These are phyloP conservation scores for Monilinia vaccinii-corymbosi DNA, from an alignment of 2,329 filamentous ascomycete species.

Conservation along the genomic window DNA sequence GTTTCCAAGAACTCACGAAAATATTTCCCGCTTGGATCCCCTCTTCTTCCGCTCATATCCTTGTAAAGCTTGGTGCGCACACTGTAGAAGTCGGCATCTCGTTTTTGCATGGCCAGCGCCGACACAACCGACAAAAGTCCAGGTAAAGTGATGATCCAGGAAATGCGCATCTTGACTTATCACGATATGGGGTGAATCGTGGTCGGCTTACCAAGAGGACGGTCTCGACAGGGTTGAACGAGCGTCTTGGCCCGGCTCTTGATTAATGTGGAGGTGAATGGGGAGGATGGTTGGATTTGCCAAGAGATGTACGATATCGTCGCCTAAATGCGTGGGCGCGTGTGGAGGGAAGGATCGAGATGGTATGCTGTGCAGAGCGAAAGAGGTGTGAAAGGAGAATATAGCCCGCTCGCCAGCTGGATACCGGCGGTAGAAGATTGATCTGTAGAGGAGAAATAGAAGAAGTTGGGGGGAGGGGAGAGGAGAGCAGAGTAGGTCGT, in stretches of 20 bases:
- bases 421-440: background rate
- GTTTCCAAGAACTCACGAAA: constrained; percentile 28
- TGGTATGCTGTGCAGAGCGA: background rate
- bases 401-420: too few relatives aligned
- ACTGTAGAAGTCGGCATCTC: constrained; percentile 28
- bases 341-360: background rate
- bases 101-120: constrained; percentile 22
- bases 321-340: background rate
- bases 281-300: background rate
- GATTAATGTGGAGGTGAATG: background rate
- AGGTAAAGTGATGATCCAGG: constrained; percentile 22
- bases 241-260: constrained; percentile 8
- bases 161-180: constrained; percentile 23
- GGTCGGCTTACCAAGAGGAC: background rate
- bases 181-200: background rate
- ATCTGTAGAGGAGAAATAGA: background rate
- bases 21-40: constrained; percentile 29
- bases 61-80: constrained; percentile 25
- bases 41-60: constrained; percentile 27
- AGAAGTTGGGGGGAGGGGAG: too few relatives aligned
- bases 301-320: background rate
- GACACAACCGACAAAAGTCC: constrained; percentile 18
- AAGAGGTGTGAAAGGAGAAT: background rate
- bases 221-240: constrained; percentile 3
- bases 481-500: too few relatives aligned